Conservation (phyloP, 148 eudicot species). For the Beta vulgaris region DNA sequence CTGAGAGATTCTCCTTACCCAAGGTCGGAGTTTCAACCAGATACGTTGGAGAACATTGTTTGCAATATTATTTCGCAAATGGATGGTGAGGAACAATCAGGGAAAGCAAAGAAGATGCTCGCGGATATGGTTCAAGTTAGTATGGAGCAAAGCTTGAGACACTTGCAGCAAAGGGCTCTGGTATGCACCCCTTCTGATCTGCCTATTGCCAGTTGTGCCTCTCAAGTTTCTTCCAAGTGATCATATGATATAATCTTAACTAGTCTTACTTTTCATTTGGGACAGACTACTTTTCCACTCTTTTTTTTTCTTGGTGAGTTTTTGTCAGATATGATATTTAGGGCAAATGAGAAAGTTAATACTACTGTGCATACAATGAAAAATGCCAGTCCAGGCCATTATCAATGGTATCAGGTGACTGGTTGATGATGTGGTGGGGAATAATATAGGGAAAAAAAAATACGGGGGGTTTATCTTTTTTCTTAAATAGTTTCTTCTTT, state of each 20-base stretch:
- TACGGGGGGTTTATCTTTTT: background rate
- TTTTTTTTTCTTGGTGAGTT: conserved; percentile 2
- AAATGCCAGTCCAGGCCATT: conserved; percentile 57
- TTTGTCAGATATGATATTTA: background rate
- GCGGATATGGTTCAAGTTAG: conserved; percentile 98
- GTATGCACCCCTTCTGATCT: conserved; percentile 68
- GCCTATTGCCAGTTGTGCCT: conserved; percentile 45
- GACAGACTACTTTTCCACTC: background rate
- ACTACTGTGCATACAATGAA: conserved; percentile 18
- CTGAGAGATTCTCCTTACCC: conserved; percentile 80
- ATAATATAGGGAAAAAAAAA: background rate
- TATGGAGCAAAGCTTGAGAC: conserved; percentile 96
- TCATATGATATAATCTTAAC: background rate
- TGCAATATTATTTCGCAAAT: conserved; percentile 74
- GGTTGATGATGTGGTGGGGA: conserved; percentile 12
- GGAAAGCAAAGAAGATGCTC: conserved; percentile 90
- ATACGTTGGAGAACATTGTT: conserved; percentile 82
- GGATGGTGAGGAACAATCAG: conserved; percentile 76
- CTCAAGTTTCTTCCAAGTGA: conserved; percentile 61
- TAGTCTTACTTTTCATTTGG: background rate
- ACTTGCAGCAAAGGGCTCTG: conserved; percentile 80
- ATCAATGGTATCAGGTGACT: conserved; percentile 13
- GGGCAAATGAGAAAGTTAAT: conserved; percentile 17
- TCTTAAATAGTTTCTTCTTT: background rate
- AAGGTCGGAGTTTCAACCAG: conserved; percentile 63